Percentiles rank a stretch among this genome's conserved stretches.
These are phyloP conservation scores for Amyloporia xantha DNA, from an alignment of 768 basidiomycete genomes.

Conservation along the genomic window DNA sequence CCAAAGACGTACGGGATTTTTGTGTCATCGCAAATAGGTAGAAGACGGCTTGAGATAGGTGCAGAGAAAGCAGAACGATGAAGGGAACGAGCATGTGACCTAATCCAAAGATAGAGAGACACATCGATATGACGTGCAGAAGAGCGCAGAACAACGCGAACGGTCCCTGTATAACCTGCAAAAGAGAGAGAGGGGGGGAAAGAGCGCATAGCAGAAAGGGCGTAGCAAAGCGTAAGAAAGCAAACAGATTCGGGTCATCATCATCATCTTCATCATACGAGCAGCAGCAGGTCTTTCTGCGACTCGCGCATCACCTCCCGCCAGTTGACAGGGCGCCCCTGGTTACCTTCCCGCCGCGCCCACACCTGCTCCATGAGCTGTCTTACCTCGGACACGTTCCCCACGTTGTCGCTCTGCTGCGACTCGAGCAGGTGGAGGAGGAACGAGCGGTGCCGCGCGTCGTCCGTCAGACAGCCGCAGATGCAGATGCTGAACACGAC, in stretches of 20 bases:
- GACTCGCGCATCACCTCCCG: slow-evolving; percentile 43
- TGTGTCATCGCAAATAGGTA: neutral
- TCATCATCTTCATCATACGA: slow-evolving; percentile 39
- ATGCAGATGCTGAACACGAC: slow-evolving; percentile 77
- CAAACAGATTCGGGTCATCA: neutral
- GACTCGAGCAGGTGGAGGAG: slow-evolving; percentile 42
- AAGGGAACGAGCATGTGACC: neutral
- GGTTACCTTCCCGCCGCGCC: slow-evolving; percentile 31
- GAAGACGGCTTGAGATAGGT: neutral
- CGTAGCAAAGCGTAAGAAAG: too few relatives aligned
- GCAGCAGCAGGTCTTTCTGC: slow-evolving; percentile 39
- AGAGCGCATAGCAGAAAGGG: neutral
- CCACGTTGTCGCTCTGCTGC: slow-evolving; percentile 48
- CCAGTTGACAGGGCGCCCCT: slow-evolving; percentile 48
- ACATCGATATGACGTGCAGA: neutral
- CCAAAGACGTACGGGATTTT: slow-evolving; percentile 3
- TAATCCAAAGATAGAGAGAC: too few relatives aligned
- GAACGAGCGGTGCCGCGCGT: slow-evolving; percentile 32
- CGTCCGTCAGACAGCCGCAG: slow-evolving; percentile 61
- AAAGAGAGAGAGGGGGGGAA: slow-evolving; percentile 1
- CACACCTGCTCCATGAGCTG: slow-evolving; percentile 54
- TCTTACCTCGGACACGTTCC: slow-evolving; percentile 56
- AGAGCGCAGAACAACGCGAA: neutral
- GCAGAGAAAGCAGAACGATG: neutral
- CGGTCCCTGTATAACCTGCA: neutral